A percentile compares a stretch with the other conserved stretches of the same genome.
Conservation (phyloP, 148 eudicot species). For the Amaranthus palmeri region DNA sequence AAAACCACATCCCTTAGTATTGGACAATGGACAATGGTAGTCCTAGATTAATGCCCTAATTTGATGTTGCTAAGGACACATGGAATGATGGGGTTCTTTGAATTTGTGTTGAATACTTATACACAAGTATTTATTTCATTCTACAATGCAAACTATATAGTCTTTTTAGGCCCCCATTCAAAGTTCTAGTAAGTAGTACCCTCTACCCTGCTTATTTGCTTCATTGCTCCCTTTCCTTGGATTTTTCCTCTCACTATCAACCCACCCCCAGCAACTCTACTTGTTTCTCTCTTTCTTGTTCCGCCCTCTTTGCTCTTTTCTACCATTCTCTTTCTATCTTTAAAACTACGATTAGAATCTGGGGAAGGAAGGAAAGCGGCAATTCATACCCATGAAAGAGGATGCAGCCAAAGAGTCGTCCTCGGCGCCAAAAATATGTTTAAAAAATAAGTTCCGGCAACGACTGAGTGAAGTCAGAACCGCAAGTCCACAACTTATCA, state of each 20-base stretch:
- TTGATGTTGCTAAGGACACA: conserved; percentile 29
- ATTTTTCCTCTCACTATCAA: background rate
- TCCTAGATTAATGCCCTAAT: conserved; percentile 22
- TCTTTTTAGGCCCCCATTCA: conserved; percentile 43
- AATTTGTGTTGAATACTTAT: conserved; percentile 39
- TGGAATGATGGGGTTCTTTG: conserved; percentile 74
- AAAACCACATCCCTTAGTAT: conserved; percentile 34
- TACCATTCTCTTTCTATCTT: no score
- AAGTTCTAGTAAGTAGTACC: conserved; percentile 16
- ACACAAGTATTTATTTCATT: conserved; percentile 5
- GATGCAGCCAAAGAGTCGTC: no score
- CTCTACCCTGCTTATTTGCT: conserved; percentile 30
- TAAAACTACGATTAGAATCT: no score
- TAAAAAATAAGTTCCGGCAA: no score
- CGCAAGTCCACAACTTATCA: no score
- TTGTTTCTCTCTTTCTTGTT: conserved; percentile 28
- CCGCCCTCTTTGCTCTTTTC: background rate
- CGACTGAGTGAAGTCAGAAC: no score
- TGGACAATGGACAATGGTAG: conserved; percentile 43
- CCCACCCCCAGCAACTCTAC: conserved; percentile 26
- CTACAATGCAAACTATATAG: conserved; percentile 38
- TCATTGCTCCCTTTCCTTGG: conserved; percentile 19
- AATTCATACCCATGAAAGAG: no score
- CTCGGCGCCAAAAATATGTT: no score
- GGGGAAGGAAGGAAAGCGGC: no score